A percentile compares a stretch with the other conserved stretches of the same genome.
phyloP scores from a whole-genome alignment of 202 grass and related monocot genomes.

The Digitaria exilis region DNA sequence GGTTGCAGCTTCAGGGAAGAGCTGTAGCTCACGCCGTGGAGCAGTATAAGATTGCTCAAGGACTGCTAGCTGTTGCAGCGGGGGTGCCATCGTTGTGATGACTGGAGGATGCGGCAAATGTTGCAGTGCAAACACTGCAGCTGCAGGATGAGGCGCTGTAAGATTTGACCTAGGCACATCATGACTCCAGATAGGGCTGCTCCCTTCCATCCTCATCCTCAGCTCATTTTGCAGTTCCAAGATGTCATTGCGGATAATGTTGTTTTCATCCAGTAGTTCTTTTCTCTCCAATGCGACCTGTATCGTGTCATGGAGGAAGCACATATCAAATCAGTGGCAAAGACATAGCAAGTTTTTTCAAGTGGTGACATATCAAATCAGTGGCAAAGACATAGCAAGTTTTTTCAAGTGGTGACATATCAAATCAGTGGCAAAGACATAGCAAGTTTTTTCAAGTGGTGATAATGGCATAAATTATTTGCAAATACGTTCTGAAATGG shows the following conservation, averaged over 20 bases:
- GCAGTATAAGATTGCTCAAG: constrained; percentile 43
- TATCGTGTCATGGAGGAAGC: constrained; percentile 30
- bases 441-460: not conserved
- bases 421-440: constrained; percentile 9
- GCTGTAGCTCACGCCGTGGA: constrained; percentile 62
- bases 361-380: constrained; percentile 6
- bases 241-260: constrained; percentile 53
- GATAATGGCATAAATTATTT: not conserved
- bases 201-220: constrained; percentile 37
- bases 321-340: not conserved
- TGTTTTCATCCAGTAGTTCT: constrained; percentile 74
- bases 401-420: too few species aligned
- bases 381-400: not conserved
- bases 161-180: constrained; percentile 29
- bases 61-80: constrained; percentile 39
- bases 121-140: constrained; percentile 40
- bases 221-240: constrained; percentile 58
- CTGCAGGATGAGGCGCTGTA: constrained; percentile 21
- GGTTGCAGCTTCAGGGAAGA: constrained; percentile 63
- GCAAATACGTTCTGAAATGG: not conserved
- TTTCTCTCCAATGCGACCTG: constrained; percentile 78
- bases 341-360: not conserved
- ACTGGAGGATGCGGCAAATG: constrained; percentile 34
- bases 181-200: constrained; percentile 45
- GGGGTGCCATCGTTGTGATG: constrained; percentile 17